Conservation (phyloP, 164 flowering plant species). For the Chimonanthus praecox region DNA sequence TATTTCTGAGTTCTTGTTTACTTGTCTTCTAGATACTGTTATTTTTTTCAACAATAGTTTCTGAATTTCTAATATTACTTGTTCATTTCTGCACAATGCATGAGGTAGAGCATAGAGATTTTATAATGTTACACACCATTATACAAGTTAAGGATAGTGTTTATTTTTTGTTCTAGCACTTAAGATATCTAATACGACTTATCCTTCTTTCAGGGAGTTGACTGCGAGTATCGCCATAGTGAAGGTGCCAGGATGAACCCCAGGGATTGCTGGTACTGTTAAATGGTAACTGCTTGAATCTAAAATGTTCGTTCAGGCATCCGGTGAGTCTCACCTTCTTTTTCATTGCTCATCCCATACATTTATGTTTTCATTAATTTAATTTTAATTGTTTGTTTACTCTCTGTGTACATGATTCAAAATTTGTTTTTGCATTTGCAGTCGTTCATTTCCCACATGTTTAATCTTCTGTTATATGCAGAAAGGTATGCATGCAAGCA, state of each 20-base stretch:
- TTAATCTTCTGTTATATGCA: background rate
- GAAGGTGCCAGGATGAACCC: constrained; percentile 87
- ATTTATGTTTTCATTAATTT: background rate
- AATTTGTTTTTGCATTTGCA: no score
- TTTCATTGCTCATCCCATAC: background rate
- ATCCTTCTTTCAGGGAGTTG: constrained; percentile 57
- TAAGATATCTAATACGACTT: background rate
- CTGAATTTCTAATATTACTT: background rate
- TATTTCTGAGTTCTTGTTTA: background rate
- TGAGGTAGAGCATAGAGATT: background rate
- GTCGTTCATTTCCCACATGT: background rate
- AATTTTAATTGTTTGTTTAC: background rate
- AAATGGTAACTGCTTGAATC: constrained; percentile 80
- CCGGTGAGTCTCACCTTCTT: constrained; percentile 48
- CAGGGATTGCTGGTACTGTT: constrained; percentile 85
- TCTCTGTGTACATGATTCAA: background rate
- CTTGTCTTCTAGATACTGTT: background rate
- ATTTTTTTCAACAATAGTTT: background rate
- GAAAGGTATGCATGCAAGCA: background rate
- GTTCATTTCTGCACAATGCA: background rate
- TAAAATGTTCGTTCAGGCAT: constrained; percentile 81
- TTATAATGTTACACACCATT: background rate
- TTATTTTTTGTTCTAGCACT: background rate
- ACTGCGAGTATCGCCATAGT: constrained; percentile 95
- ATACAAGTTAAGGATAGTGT: background rate